A percentile compares a stretch with the other conserved stretches of the same genome.
phyloP scores from a whole-genome alignment of 1,284 basidiomycete genomes.

The Microbotryomycetes sp. region DNA sequence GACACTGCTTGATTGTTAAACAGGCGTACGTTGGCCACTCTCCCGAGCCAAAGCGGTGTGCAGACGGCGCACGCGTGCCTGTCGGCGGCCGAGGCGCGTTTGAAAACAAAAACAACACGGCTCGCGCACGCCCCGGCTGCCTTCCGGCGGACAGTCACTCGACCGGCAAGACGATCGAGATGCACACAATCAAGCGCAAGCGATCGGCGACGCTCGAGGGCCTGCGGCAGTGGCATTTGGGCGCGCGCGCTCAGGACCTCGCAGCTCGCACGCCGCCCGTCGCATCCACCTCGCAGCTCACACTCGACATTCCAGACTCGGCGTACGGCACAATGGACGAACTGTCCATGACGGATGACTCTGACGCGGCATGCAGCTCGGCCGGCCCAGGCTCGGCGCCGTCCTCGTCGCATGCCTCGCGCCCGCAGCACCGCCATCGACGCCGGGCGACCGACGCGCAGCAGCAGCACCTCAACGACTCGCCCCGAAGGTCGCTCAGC shows the following conservation, averaged over 20 bases:
- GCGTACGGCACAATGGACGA: slow-evolving; percentile 24
- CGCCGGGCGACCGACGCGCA: not conserved
- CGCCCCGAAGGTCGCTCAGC: not conserved
- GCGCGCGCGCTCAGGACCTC: not conserved
- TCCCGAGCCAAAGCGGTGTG: too few relatives aligned
- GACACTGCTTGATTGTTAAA: too few relatives aligned
- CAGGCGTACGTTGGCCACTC: too few relatives aligned
- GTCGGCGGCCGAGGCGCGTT: too few relatives aligned
- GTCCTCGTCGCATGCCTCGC: not conserved
- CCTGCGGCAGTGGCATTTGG: not conserved
- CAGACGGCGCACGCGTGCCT: too few relatives aligned
- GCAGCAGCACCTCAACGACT: not conserved
- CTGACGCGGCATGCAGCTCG: not conserved
- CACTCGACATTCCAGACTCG: slow-evolving; percentile 10
- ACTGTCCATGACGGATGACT: slow-evolving; percentile 3
- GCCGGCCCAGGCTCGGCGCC: too few relatives aligned
- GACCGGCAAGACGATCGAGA: not conserved
- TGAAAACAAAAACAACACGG: too few relatives aligned
- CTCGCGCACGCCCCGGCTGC: too few relatives aligned
- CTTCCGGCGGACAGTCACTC: not conserved
- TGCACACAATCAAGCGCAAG: not conserved
- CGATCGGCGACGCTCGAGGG: not conserved
- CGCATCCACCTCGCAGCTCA: not conserved
- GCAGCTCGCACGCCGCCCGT: not conserved
- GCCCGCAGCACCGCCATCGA: not conserved